These are phyloP conservation scores for Kwoniella dendrophila DNA, from an alignment of 768 basidiomycete genomes.

Conservation along the genomic window DNA sequence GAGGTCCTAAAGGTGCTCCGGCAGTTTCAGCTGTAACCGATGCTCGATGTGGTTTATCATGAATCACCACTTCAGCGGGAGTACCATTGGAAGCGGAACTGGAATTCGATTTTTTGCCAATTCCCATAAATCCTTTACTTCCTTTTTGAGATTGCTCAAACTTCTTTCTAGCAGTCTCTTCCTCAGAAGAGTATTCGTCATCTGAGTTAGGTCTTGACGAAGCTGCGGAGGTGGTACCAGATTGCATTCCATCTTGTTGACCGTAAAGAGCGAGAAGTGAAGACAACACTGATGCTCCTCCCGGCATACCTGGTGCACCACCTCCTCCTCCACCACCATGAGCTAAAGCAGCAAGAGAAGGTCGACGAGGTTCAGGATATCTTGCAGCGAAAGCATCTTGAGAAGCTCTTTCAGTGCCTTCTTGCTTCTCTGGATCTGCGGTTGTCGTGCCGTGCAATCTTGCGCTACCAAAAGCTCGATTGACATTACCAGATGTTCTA, in stretches of 20 bases:
- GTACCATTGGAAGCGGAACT: conserved; percentile 21
- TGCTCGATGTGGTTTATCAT: conserved; percentile 17
- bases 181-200: conserved; percentile 35
- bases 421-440: conserved; percentile 24
- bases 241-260: conserved; percentile 52
- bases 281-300: conserved; percentile 61
- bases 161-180: conserved; percentile 39
- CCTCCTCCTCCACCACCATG: conserved; percentile 13
- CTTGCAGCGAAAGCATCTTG: conserved; percentile 45
- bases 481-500: conserved; percentile 33
- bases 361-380: conserved; percentile 31
- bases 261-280: conserved; percentile 69
- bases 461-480: conserved; percentile 26
- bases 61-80: conserved; percentile 27
- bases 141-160: neutral
- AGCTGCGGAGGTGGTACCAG: conserved; percentile 49
- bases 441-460: conserved; percentile 1
- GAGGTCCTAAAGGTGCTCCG: conserved; percentile 8
- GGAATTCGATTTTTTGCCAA: conserved; percentile 21
- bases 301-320: conserved; percentile 20
- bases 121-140: conserved; percentile 6
- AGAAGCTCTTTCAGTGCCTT: conserved; percentile 15
- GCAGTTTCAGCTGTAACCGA: neutral
- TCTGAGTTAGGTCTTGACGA: conserved; percentile 50
- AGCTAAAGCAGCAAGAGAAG: conserved; percentile 11